These are phyloP conservation scores for Penicillium sp. DNA, from an alignment of 2,329 filamentous ascomycete genomes.

Conservation along the genomic window DNA sequence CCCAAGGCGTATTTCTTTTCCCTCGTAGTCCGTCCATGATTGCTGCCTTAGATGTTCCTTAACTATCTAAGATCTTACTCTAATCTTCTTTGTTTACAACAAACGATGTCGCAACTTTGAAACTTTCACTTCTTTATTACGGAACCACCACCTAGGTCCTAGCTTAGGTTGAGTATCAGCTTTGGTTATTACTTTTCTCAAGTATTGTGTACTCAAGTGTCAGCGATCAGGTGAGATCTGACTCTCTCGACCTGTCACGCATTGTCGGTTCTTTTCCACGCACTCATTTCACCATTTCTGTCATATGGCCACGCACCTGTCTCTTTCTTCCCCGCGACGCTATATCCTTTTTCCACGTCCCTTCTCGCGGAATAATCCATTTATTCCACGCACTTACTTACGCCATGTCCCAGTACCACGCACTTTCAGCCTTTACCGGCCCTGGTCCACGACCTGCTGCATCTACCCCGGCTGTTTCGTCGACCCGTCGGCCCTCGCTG, in stretches of 20 bases:
- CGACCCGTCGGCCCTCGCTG: too few relatives aligned
- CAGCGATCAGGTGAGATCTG: background rate
- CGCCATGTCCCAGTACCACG: background rate
- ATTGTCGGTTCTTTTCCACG: slow-evolving; percentile 12
- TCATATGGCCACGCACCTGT: too few relatives aligned
- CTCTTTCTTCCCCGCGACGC: too few relatives aligned
- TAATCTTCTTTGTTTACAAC: background rate
- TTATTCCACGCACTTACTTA: background rate
- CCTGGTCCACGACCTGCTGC: too few relatives aligned
- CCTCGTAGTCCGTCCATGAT: background rate
- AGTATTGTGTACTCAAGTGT: too few relatives aligned
- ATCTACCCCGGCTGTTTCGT: too few relatives aligned
- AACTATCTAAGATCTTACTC: background rate
- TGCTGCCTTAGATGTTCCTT: background rate
- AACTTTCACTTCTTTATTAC: background rate
- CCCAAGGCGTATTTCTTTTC: background rate
- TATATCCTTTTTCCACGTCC: background rate
- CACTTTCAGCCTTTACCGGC: too few relatives aligned
- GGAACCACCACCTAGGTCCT: background rate
- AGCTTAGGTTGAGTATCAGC: background rate
- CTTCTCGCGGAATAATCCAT: background rate
- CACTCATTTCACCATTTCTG: background rate
- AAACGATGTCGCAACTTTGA: background rate
- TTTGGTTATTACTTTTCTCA: too few relatives aligned
- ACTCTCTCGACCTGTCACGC: slow-evolving; percentile 23